Base-by-base conservation (phyloP, 2,329 filamentous ascomycete genomes). In the Byssothecium circinans region DNA sequence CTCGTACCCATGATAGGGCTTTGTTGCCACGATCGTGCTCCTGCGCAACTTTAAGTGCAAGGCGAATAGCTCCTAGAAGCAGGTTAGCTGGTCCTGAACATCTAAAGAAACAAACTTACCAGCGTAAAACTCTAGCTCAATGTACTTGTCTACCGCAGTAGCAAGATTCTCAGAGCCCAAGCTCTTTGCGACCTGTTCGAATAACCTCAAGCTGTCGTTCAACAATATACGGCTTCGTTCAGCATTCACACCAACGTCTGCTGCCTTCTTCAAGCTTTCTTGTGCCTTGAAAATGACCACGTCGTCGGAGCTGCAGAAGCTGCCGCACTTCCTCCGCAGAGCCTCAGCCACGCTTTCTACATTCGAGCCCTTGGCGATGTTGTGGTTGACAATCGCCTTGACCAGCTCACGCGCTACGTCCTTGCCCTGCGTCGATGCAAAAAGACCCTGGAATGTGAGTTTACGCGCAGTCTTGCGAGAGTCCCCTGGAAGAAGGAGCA, bases 261-360 rank as follows among this genome's bases (percentile, higher is more conserved):
- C 85, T 1, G 92, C 92, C 58, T 89, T 83, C 77, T 96, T 95
- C 43, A 97, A 77, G 62, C 92, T 88, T 71, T 99, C 94, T 68
- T 97, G 92, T 0, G 94, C 94, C 73, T 96, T 97, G 84, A 99
- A 99, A 58, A 96, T 92, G 55, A 97, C 85, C 1, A 97, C 94
- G 74, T 99, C 94, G 56, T 99, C 92, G 0, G 92, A 86, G 63
- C 91, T 96, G 71, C 94, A 99, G 80, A 99, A 99, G 72, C 88
- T 96, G 53, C 94, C 95, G 60, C 94, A 99, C 60, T 91, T 84
- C 60, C 94, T 82, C 38, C 94, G 83, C 41, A 99, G 76, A n/a
- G 91, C 90, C 71, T 99, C 94, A 0, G 94, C 92, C 19, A 99
- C 91, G 0, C 91, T 96, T 73, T 99, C 95, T 17, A 99, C 92